phyloP scores from a whole-genome alignment of 345 rosid species.

The Brassica cretica region DNA sequence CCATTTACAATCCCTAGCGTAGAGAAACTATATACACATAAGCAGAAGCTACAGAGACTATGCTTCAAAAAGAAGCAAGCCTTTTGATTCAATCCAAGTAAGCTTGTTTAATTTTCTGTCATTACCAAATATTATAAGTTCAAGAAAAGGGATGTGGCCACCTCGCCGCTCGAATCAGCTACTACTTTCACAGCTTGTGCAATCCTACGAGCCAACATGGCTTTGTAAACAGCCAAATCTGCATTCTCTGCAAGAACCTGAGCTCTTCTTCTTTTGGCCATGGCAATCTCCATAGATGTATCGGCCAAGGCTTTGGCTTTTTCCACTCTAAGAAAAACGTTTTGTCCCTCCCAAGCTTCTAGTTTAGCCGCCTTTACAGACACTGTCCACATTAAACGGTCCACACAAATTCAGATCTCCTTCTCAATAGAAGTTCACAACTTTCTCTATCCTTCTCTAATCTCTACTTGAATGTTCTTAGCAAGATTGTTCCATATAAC shows the following conservation, averaged over 20 bases:
- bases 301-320: constrained; percentile 47
- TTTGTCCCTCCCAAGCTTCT: constrained; percentile 51
- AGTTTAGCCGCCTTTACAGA: constrained; percentile 53
- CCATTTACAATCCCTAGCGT: constrained; percentile 38
- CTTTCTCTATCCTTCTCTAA: neutral
- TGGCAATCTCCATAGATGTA: constrained; percentile 41
- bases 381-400: constrained; percentile 11
- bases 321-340: constrained; percentile 47
- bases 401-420: neutral
- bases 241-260: constrained; percentile 80
- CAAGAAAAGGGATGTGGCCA: constrained; percentile 32
- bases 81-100: neutral
- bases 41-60: constrained; percentile 25
- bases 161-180: constrained; percentile 40
- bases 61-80: neutral
- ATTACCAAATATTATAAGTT: constrained; percentile 26
- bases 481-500: constrained; percentile 4
- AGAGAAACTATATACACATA: constrained; percentile 32
- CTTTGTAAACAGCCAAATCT: constrained; percentile 77
- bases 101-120: constrained; percentile 2
- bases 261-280: constrained; percentile 57
- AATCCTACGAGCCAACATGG: constrained; percentile 61
- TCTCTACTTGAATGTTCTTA: constrained; percentile 7
- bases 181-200: constrained; percentile 57
- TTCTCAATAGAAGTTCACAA: neutral